Base-by-base conservation (phyloP, 1,139 yeast species). In the Sugiyamaella paludigena region DNA sequence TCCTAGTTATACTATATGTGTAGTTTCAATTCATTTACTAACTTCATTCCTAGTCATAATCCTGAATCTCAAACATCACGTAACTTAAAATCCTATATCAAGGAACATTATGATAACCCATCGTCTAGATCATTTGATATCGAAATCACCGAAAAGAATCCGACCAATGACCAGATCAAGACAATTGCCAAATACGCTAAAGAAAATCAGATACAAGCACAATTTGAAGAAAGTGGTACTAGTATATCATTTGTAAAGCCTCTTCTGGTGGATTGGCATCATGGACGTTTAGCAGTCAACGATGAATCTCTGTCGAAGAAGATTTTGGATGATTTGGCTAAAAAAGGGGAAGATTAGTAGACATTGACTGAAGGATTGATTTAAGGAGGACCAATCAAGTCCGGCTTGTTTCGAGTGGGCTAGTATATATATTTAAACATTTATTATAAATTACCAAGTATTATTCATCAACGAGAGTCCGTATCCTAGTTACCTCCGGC, bases 231-330 rank as follows among this genome's bases (percentile, higher is more conserved):
- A 10, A 11, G 26, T 5, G 30, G 36, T 16, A 8, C 33, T 4
- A n/a, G 33, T n/a, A 10, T 31, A 16, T 41, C 44, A 6, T 51
- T 64, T 28, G 53, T 55, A 19, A 53, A 67, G 24, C 72, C 72
- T 1, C 60, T 69, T n/a, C 55, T 69, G 31, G 67, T 67, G n/a
- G 65, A 66, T 48, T 62, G 69, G 69, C 62, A 63, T 54, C 51
- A 60, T 34, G 66, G 75, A 48, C 60, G 67, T 61, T 57, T 68
- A 44, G 59, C 76, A 52, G 62, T 69, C 29, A 58, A 66, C 48
- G 63, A 67, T 55, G 71, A 70, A 15, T 72, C 72, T 26, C 64
- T 76, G 38, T 64, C 71, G 6, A 59, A 69, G 38, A 58, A 66
- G 31, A 66, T 69, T 12, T 52, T 69, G 26, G 56, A 59, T 6